Base-by-base conservation (phyloP, 2,329 filamentous ascomycete genomes). In the Lecanicillium sp. region DNA sequence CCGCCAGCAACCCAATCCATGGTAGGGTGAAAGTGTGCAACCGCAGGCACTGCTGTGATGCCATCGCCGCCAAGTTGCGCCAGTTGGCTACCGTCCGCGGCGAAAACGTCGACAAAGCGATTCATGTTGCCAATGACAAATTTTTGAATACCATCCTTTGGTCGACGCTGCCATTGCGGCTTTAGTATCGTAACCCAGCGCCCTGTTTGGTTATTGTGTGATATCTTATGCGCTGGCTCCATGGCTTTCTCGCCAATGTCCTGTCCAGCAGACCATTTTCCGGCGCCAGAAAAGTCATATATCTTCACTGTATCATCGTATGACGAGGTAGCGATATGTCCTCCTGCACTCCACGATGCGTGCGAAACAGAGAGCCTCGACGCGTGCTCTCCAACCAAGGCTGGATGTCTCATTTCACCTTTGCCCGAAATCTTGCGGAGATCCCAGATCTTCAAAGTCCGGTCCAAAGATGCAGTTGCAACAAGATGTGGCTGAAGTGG, bases 101-200 rank as follows among this genome's bases (percentile, higher is more conserved):
- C 83, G 57, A 84, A 98, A 1, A 98, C 75, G 54, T 98, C 92
- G 2, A 96, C 86, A 51, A 95, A 96, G 2, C 92, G 78, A 55
- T 94, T 95, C 92, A 96, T 96, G 50, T 96, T 98, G 2, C 86
- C 92, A 41, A 98, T 90, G 17, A 79, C 85, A 51, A 98, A 88
- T 44, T 90, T 87, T 46, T 94, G 82, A 5, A 94, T 78, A 7
- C 81, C 80, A 42, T 92, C 86, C 25, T 72, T 65, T 0, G 92
- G 90, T 33, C 75, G 72, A 22, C 75, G 68, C 58, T 98, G 92
- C 92, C 92, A 98, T 51, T 95, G 87, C 0, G 57, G 92, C 73
- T 71, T 94, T 55, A 71, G 58, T 25, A 75, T 95, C 0, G 87
- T 94, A 0, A 95, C 88, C 87, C 87, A 95, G 40, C 89, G 73